Evolutionary conservation across 208 protist genomes (phyloP).

Genomic region (Hexamita inflata): DNA sequence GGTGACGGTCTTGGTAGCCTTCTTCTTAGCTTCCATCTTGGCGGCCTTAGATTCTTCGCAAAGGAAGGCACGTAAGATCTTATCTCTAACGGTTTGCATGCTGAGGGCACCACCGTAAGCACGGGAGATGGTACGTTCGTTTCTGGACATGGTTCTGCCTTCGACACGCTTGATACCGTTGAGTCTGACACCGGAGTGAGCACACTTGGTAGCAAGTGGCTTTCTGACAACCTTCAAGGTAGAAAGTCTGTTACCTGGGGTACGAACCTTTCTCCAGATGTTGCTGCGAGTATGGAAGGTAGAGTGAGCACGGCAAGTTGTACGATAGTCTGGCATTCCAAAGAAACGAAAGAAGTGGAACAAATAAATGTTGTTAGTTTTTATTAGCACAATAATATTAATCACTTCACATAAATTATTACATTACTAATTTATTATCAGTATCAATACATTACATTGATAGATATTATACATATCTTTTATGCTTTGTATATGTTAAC

Average conservation of each 20-base stretch:
- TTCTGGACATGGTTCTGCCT: not conserved
- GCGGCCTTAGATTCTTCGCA: constrained; percentile 7
- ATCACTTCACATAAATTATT: too few species aligned
- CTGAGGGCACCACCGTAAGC: constrained; percentile 27
- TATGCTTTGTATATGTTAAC: too few species aligned
- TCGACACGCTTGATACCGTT: not conserved
- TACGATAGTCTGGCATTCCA: not conserved
- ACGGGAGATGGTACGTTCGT: constrained; percentile 19
- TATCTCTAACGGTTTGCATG: not conserved
- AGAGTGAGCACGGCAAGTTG: constrained; percentile 3
- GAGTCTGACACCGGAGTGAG: not conserved
- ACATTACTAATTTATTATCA: too few species aligned
- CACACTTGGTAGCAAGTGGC: not conserved
- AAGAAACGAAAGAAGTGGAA: too few species aligned
- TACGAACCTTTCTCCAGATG: not conserved
- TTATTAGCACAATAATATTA: too few species aligned
- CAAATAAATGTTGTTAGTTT: too few species aligned
- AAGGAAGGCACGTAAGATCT: constrained; percentile 26
- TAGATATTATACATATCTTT: too few species aligned
- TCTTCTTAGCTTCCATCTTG: not conserved
- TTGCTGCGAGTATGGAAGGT: not conserved
- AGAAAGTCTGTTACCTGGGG: not conserved
- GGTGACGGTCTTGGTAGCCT: not conserved
- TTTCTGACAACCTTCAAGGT: not conserved
- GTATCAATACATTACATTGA: too few species aligned